These are phyloP conservation scores for Neotropicomus parvogracilis DNA, from an alignment of 1,284 basidiomycete genomes.

Conservation along the genomic window DNA sequence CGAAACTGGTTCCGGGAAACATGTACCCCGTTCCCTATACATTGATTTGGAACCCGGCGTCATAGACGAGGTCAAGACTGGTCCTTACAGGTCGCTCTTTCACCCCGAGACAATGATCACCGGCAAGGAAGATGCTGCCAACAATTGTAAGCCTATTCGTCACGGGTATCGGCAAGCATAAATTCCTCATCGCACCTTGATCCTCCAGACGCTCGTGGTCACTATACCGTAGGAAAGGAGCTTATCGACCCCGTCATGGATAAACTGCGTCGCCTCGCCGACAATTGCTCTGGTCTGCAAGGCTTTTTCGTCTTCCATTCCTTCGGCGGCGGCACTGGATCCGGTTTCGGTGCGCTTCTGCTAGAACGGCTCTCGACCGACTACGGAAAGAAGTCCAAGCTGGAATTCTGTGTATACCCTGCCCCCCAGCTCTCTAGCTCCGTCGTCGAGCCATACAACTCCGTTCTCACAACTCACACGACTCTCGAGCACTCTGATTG, in stretches of 20 bases:
- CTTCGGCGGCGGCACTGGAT: conserved; percentile 98
- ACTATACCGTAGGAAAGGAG: conserved; percentile 98
- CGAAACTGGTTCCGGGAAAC: conserved; percentile 89
- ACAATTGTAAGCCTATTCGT: conserved; percentile 76
- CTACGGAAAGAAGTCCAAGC: conserved; percentile 99
- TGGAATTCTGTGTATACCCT: conserved; percentile 98
- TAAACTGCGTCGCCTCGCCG: conserved; percentile 91
- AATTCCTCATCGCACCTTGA: conserved; percentile 11
- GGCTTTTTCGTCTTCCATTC: conserved; percentile 99
- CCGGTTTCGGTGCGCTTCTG: conserved; percentile 96
- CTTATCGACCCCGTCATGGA: conserved; percentile 92
- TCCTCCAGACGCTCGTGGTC: conserved; percentile 87
- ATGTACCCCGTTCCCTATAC: conserved; percentile 97
- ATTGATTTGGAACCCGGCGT: conserved; percentile 95
- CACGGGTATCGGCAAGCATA: conserved; percentile 15
- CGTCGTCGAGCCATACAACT: conserved; percentile 99
- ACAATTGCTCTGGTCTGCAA: conserved; percentile 97
- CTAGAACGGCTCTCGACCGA: conserved; percentile 95
- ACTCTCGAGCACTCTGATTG: conserved; percentile 99
- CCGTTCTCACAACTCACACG: conserved; percentile 97
- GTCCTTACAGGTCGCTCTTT: conserved; percentile 92
- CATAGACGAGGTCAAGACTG: conserved; percentile 94
- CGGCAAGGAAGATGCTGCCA: conserved; percentile 99
- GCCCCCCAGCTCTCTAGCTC: conserved; percentile 93
- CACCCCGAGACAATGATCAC: conserved; percentile 99